Conservation (phyloP, 345 rosid species). For the Hibiscus trionum region DNA sequence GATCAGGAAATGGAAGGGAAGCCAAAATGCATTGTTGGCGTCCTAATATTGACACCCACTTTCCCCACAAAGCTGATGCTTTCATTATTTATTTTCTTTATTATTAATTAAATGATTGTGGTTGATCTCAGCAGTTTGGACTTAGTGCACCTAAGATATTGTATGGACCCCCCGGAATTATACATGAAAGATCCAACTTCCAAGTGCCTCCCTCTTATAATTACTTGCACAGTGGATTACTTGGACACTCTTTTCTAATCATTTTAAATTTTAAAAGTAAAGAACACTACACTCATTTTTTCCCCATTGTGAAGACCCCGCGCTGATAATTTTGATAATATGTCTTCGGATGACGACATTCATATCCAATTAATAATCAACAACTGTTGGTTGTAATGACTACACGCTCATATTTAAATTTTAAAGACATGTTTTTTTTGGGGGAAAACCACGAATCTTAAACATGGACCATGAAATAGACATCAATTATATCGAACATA, state of each 20-base stretch:
- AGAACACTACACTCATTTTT: background rate
- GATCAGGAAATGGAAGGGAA: background rate
- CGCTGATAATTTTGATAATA: background rate
- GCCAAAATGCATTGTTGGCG: background rate
- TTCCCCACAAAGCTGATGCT: slow-evolving; percentile 6
- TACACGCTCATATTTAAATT: no score
- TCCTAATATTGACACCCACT: slow-evolving; percentile 2
- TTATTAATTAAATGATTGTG: slow-evolving; percentile 8
- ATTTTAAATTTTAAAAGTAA: background rate
- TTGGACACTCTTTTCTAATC: background rate
- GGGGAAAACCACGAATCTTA: no score
- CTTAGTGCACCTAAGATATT: background rate
- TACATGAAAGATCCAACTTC: background rate
- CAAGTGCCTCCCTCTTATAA: background rate
- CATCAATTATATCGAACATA: no score
- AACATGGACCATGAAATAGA: no score
- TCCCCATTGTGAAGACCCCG: background rate
- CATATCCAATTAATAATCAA: no score
- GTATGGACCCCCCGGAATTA: background rate
- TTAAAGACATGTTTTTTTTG: no score
- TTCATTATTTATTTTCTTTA: background rate
- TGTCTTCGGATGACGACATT: background rate
- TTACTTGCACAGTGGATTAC: background rate
- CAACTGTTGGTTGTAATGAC: no score
- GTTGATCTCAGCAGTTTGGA: background rate